Conservation (phyloP, 768 basidiomycete species). For the Collybia sordida region DNA sequence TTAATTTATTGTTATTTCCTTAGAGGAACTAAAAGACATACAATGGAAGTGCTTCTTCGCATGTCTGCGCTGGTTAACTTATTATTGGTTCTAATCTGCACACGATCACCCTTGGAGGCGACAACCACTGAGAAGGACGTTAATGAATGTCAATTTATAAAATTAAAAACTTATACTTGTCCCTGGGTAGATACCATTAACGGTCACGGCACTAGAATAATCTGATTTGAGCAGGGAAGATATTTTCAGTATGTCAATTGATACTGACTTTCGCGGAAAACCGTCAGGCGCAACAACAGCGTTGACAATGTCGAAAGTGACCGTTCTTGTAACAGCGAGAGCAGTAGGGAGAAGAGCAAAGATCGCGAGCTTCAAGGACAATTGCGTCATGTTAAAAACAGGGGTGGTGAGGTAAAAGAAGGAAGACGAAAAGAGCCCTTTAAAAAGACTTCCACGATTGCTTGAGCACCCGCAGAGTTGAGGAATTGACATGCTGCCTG, state of each 20-base stretch:
- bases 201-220: slow-evolving; percentile 20
- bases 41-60: slow-evolving; percentile 30
- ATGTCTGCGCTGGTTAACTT: slow-evolving; percentile 23
- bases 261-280: slow-evolving; percentile 15
- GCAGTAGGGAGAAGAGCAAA: slow-evolving; percentile 10
- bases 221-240: neutral
- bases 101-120: slow-evolving; percentile 23
- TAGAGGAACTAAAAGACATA: slow-evolving; percentile 2
- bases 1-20: neutral
- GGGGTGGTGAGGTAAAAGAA: neutral
- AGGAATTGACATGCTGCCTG: no score
- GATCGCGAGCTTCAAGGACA: slow-evolving; percentile 5
- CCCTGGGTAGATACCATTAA: slow-evolving; percentile 28
- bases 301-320: slow-evolving; percentile 18
- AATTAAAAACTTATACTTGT: slow-evolving; percentile 10
- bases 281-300: slow-evolving; percentile 20
- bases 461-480: no score
- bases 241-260: neutral
- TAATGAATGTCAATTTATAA: neutral
- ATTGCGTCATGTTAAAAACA: slow-evolving; percentile 7
- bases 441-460: neutral
- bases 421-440: neutral
- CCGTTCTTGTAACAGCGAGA: slow-evolving; percentile 7
- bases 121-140: slow-evolving; percentile 8
- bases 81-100: slow-evolving; percentile 26